A percentile compares a stretch with the other conserved stretches of the same genome.
Conservation (phyloP, 2,329 filamentous ascomycete species). For the Cercospora sojina region DNA sequence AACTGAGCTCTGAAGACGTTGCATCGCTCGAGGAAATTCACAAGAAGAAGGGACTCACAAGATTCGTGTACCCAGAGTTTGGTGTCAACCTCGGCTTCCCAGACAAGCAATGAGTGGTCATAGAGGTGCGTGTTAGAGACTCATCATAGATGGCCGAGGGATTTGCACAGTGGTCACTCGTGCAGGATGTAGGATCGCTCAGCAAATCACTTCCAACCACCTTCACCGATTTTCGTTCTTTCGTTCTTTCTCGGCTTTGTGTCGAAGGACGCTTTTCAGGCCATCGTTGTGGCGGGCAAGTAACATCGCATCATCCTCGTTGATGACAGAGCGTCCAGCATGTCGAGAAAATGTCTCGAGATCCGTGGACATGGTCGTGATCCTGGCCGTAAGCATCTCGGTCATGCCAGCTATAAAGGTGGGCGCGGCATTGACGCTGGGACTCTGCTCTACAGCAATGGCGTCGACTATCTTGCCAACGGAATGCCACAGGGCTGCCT, state of each 20-base stretch:
- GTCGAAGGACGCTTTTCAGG: conserved; percentile 70
- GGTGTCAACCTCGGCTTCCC: conserved; percentile 52
- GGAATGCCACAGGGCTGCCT: conserved; percentile 79
- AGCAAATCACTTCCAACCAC: not conserved
- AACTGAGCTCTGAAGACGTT: conserved; percentile 64
- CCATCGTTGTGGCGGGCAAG: conserved; percentile 85
- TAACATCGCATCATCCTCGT: conserved; percentile 82
- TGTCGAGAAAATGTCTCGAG: conserved; percentile 69
- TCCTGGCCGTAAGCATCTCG: conserved; percentile 83
- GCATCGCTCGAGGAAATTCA: conserved; percentile 49
- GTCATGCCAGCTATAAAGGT: conserved; percentile 61
- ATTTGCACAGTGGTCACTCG: not conserved
- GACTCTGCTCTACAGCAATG: conserved; percentile 62
- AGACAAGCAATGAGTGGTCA: conserved; percentile 42
- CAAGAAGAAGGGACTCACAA: conserved; percentile 48
- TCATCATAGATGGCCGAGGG: conserved; percentile 1
- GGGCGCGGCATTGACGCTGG: conserved; percentile 73
- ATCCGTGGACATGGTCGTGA: conserved; percentile 52
- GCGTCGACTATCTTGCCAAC: conserved; percentile 88
- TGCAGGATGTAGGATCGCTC: not conserved
- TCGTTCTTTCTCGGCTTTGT: conserved; percentile 58
- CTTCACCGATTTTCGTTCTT: conserved; percentile 20
- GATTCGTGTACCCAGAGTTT: conserved; percentile 52
- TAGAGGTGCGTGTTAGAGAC: not conserved
- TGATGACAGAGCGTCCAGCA: conserved; percentile 76